Conservation (phyloP, 805 yeast species). For the Yamadazyma kitorensis region DNA sequence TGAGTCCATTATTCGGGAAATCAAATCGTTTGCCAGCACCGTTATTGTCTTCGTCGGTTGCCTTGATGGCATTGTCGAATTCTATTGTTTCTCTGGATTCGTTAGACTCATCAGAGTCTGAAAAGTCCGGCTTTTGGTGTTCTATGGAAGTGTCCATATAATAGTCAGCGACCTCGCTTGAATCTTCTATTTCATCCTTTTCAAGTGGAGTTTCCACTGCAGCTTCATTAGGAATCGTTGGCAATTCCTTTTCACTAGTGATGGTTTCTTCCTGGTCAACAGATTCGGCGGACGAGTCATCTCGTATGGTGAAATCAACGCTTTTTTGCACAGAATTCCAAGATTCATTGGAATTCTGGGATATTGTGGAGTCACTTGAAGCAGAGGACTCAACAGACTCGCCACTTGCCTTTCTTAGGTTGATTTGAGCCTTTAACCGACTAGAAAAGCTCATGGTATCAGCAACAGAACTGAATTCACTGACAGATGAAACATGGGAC, state of each 20-base stretch:
- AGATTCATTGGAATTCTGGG: constrained; percentile 14
- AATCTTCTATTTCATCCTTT: background rate
- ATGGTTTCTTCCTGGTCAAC: constrained; percentile 2
- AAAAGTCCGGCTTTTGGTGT: constrained; percentile 9
- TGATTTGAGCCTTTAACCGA: background rate
- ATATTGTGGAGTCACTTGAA: constrained; percentile 8
- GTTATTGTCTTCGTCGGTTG: constrained; percentile 20
- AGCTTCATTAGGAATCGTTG: background rate
- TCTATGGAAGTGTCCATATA: constrained; percentile 19
- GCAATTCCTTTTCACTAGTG: background rate
- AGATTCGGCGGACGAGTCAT: constrained; percentile 1
- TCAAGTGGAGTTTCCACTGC: background rate
- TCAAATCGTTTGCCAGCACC: constrained; percentile 36
- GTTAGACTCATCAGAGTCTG: constrained; percentile 4
- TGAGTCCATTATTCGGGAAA: constrained; percentile 34
- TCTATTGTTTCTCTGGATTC: constrained; percentile 8
- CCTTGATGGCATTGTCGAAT: constrained; percentile 2
- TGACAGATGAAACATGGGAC: constrained; percentile 36
- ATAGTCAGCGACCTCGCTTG: constrained; percentile 12
- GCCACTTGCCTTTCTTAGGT: constrained; percentile 5
- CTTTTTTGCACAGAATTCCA: constrained; percentile 30
- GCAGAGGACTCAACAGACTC: constrained; percentile 5
- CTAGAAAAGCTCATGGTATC: constrained; percentile 22
- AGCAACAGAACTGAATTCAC: constrained; percentile 35
- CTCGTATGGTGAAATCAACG: constrained; percentile 10